Evolutionary conservation across 164 flowering plant genomes (phyloP).

Genomic region (Malania oleifera): DNA sequence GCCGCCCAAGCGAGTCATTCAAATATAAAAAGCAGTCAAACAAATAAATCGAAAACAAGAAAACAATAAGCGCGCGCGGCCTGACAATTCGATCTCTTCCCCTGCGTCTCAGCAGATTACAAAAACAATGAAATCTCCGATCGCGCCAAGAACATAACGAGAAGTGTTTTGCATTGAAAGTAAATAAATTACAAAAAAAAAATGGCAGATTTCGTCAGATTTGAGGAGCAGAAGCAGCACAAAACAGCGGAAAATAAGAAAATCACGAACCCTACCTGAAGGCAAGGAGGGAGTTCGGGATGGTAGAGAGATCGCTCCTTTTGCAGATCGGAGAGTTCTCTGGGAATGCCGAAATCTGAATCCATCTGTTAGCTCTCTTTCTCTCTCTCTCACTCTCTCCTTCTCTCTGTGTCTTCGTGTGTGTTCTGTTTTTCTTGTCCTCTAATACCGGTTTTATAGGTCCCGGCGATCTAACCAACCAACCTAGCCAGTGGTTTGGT

Average conservation of each 20-base stretch:
- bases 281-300: slow-evolving; percentile 94
- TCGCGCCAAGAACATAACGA: neutral
- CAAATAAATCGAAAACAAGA: neutral
- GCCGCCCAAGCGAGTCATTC: no score
- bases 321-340: slow-evolving; percentile 92
- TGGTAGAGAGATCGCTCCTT: slow-evolving; percentile 65
- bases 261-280: slow-evolving; percentile 49
- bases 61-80: neutral
- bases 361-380: slow-evolving; percentile 42
- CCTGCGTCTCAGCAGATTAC: neutral
- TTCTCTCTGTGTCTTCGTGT: neutral
- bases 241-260: slow-evolving; percentile 1
- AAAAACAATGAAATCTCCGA: neutral
- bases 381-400: neutral
- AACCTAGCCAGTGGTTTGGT: slow-evolving; percentile 4
- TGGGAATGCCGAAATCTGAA: slow-evolving; percentile 81
- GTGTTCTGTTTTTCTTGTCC: neutral
- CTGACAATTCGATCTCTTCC: neutral
- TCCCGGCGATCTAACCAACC: slow-evolving; percentile 16
- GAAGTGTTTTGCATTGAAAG: neutral
- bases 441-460: slow-evolving; percentile 13
- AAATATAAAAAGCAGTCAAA: no score
- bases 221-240: neutral
- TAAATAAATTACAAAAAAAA: no score
- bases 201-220: no score